Conservation (phyloP, 768 basidiomycete genomes). For the Lyophyllum semitale region DNA sequence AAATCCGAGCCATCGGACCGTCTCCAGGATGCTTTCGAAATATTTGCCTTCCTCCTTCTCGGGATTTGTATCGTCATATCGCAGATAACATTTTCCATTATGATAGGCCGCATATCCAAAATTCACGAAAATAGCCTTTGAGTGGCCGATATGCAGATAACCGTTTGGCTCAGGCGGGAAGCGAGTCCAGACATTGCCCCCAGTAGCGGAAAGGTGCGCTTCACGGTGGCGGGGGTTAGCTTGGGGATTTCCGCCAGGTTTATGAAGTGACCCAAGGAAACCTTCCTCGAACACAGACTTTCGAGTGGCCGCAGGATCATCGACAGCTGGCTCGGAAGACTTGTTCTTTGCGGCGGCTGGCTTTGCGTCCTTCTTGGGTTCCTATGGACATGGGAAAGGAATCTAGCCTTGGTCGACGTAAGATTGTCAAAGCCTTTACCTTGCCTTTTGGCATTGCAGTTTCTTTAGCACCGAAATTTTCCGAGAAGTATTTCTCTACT, state of each 20-base stretch:
- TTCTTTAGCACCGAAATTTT: slow-evolving; percentile 75
- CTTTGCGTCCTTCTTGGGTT: slow-evolving; percentile 51
- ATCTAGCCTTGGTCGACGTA: neutral
- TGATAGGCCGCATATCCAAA: slow-evolving; percentile 98
- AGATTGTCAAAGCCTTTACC: slow-evolving; percentile 34
- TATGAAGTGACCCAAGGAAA: slow-evolving; percentile 90
- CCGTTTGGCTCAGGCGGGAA: slow-evolving; percentile 99
- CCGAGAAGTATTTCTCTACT: slow-evolving; percentile 67
- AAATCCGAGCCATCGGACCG: slow-evolving; percentile 93
- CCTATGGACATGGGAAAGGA: slow-evolving; percentile 30
- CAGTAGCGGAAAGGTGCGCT: slow-evolving; percentile 78
- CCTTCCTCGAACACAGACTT: slow-evolving; percentile 91
- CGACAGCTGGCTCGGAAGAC: slow-evolving; percentile 26
- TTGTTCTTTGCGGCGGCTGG: slow-evolving; percentile 29
- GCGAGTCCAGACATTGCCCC: slow-evolving; percentile 87
- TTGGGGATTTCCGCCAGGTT: slow-evolving; percentile 92
- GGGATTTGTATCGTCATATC: slow-evolving; percentile 98
- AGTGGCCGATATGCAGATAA: slow-evolving; percentile 93
- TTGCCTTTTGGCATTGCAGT: slow-evolving; percentile 65
- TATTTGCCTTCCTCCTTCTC: slow-evolving; percentile 96
- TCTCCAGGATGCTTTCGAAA: slow-evolving; percentile 96
- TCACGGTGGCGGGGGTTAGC: slow-evolving; percentile 75
- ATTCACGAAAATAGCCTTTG: slow-evolving; percentile 97
- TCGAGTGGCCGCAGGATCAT: slow-evolving; percentile 39
- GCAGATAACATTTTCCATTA: slow-evolving; percentile 89